These are phyloP conservation scores for Polyporus arcularius DNA, from an alignment of 768 basidiomycete genomes.

Conservation along the genomic window DNA sequence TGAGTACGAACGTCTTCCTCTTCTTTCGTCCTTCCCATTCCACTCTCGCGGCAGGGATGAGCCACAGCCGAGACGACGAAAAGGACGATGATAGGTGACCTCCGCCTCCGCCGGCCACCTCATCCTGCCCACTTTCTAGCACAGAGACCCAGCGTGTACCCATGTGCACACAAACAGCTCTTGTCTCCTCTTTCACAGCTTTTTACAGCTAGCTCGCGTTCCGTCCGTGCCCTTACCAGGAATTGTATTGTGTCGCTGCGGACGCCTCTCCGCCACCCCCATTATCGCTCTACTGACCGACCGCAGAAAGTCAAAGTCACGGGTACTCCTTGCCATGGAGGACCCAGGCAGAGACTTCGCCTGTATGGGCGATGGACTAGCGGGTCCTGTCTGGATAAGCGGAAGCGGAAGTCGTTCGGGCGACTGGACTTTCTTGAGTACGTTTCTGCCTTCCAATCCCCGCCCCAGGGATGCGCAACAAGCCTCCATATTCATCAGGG, in stretches of 20 bases:
- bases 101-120: conserved; percentile 5
- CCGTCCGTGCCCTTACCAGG: conserved; percentile 6
- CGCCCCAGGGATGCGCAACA: too few species aligned
- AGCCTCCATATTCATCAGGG: too few species aligned
- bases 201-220: conserved; percentile 13
- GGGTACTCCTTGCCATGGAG: too few species aligned
- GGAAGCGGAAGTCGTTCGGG: too few species aligned
- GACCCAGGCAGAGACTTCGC: too few species aligned
- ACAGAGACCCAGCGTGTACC: conserved; percentile 20
- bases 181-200: conserved; percentile 54
- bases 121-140: conserved; percentile 51
- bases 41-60: conserved; percentile 27
- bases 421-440: too few species aligned
- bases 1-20: conserved; percentile 15
- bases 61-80: conserved; percentile 12
- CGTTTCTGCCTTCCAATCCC: too few species aligned
- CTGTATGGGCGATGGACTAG: too few species aligned
- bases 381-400: too few species aligned
- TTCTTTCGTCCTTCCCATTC: conserved; percentile 19
- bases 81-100: conserved; percentile 22
- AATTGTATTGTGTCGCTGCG: not conserved
- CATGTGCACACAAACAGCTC: conserved; percentile 38
- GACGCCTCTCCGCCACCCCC: not conserved
- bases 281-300: conserved; percentile 34
- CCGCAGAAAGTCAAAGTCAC: conserved; percentile 22